phyloP scores from a whole-genome alignment of 2,329 filamentous ascomycete species.

The Botrytis byssoidea region DNA sequence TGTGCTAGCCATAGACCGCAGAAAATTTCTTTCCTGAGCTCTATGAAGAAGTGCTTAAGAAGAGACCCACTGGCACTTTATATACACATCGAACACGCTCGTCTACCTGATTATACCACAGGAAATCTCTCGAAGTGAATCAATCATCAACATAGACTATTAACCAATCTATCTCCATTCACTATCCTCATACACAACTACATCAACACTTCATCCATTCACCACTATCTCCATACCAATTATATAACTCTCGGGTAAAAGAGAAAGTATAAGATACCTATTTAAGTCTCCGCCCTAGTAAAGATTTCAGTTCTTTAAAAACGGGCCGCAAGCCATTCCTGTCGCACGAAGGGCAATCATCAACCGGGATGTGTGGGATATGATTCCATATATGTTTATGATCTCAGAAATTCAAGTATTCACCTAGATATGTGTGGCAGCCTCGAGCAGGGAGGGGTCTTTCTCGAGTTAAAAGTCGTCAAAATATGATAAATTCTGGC shows the following conservation, averaged over 20 bases:
- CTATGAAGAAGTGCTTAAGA: neutral
- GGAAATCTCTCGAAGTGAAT: neutral
- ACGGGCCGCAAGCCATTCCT: rapidly evolving
- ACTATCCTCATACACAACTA: neutral
- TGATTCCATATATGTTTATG: neutral
- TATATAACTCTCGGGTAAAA: no score
- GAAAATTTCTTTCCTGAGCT: no score
- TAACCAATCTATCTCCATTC: rapidly evolving
- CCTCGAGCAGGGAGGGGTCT: no score
- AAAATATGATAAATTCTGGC: neutral
- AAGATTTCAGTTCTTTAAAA: rapidly evolving
- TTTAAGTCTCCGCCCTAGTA: neutral
- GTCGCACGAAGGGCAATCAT: rapidly evolving
- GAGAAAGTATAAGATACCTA: neutral
- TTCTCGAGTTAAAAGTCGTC: neutral
- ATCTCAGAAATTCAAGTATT: no score
- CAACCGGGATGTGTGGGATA: neutral
- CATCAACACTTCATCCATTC: neutral
- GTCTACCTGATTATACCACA: neutral
- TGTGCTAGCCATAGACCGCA: no score
- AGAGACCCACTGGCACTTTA: neutral
- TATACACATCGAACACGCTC: rapidly evolving
- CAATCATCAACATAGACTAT: neutral
- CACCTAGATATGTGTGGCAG: no score
- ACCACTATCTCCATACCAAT: no score